phyloP scores from a whole-genome alignment of 2,329 filamentous ascomycete species.

The Exserohilum rostratum region DNA sequence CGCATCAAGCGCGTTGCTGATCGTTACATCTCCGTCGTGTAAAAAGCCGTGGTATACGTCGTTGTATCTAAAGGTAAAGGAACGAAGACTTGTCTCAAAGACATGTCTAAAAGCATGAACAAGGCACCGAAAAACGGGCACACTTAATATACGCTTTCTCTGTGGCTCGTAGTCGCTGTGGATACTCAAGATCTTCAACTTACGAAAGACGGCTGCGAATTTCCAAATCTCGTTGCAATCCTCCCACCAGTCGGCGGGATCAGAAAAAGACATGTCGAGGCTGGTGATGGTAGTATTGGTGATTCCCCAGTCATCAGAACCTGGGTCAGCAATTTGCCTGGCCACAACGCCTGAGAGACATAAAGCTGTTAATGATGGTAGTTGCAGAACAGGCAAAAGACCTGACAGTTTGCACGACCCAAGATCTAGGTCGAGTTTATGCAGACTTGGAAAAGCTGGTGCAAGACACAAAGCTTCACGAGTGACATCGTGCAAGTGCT shows the following conservation, averaged over 20 bases:
- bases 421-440: constrained; percentile 6
- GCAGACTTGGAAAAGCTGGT: constrained; percentile 2
- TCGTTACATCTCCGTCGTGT: background rate
- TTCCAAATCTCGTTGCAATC: constrained; percentile 1
- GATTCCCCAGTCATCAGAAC: constrained; percentile 4
- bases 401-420: background rate
- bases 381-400: constrained; percentile 2
- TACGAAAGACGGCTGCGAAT: constrained; percentile 6
- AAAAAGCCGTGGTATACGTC: background rate
- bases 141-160: background rate
- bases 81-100: constrained; percentile 12
- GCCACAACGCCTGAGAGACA: background rate
- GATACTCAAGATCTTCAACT: constrained; percentile 1
- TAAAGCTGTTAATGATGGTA: constrained; percentile 5
- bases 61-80: constrained; percentile 9
- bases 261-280: constrained; percentile 11
- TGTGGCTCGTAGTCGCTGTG: background rate
- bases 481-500: background rate
- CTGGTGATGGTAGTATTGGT: constrained; percentile 5
- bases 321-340: background rate
- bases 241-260: background rate
- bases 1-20: constrained; percentile 2
- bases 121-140: constrained; percentile 6
- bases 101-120: constrained; percentile 10
- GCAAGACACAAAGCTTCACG: background rate